Conservation (phyloP, 441 rosid species). For the Corymbia calophylla region DNA sequence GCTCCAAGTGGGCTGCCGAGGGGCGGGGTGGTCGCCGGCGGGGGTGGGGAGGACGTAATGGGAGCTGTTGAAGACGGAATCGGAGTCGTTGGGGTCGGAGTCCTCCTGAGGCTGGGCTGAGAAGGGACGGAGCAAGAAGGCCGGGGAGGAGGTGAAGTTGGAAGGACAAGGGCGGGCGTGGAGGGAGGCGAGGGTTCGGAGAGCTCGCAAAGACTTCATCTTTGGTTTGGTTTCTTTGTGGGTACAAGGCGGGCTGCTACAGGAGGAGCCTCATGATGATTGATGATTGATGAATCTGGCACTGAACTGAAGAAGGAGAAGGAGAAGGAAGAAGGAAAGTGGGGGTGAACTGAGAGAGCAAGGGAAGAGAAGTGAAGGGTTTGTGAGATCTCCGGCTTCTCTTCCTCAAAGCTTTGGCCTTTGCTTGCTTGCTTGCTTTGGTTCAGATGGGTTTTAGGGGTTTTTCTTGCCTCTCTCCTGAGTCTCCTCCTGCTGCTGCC, state of each 20-base stretch:
- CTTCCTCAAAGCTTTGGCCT: neutral
- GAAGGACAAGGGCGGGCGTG: neutral
- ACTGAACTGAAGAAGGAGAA: neutral
- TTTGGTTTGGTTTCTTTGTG: neutral
- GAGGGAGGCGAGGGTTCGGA: conserved; percentile 22
- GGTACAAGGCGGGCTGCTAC: neutral
- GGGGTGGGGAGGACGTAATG: conserved; percentile 27
- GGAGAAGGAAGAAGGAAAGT: neutral
- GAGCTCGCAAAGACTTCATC: conserved; percentile 48
- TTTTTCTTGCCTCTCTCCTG: neutral
- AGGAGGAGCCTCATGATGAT: neutral
- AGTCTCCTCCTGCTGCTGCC: neutral
- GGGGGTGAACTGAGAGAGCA: neutral
- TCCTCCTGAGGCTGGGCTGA: conserved; percentile 52
- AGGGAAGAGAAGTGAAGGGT: neutral
- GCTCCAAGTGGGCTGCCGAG: conserved; percentile 52
- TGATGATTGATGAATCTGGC: neutral
- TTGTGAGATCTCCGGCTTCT: neutral
- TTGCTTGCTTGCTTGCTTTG: neutral
- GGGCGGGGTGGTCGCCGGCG: conserved; percentile 2
- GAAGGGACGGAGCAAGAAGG: conserved; percentile 28
- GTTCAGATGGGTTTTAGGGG: neutral
- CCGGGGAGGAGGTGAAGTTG: neutral
- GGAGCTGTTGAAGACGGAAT: conserved; percentile 58
- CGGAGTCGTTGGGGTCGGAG: conserved; percentile 20